phyloP scores from a whole-genome alignment of 495 filamentous ascomycete genomes.

The Chaetomium cochliodes region DNA sequence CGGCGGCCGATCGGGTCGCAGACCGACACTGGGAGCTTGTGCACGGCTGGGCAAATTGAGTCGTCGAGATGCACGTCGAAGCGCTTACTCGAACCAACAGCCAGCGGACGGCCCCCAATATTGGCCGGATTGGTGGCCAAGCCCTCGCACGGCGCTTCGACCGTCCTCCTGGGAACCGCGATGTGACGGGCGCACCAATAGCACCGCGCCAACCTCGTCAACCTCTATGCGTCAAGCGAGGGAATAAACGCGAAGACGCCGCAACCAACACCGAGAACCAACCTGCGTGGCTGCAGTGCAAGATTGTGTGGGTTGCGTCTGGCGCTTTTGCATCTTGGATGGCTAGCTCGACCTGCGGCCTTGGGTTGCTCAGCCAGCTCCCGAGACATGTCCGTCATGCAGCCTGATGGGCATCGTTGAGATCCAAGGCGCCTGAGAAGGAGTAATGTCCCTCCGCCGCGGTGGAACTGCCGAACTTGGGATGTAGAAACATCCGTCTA shows the following conservation, averaged over 20 bases:
- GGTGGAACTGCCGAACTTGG: too few species aligned
- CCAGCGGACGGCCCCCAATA: neutral
- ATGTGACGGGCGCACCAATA: slow-evolving; percentile 11
- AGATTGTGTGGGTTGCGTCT: neutral
- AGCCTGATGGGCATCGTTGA: too few species aligned
- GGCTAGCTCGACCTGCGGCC: slow-evolving; percentile 1
- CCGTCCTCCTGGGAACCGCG: slow-evolving; percentile 11
- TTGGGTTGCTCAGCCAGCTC: neutral
- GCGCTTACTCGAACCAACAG: slow-evolving; percentile 25
- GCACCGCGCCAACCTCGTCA: neutral
- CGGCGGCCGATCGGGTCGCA: slow-evolving; percentile 14
- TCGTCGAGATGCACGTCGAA: slow-evolving; percentile 6
- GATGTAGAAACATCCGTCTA: neutral
- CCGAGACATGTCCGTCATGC: neutral
- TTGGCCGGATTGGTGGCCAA: slow-evolving; percentile 11
- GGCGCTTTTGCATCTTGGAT: neutral
- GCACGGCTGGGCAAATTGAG: slow-evolving; percentile 16
- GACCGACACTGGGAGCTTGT: neutral
- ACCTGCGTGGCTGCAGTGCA: slow-evolving; percentile 7
- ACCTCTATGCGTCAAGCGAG: slow-evolving; percentile 6
- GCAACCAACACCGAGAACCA: neutral
- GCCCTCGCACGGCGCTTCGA: slow-evolving; percentile 21
- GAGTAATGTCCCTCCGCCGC: neutral
- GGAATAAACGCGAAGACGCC: neutral
- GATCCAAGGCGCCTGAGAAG: neutral